phyloP scores from a whole-genome alignment of 257 asterid species.

The Nicotiana benthamiana region DNA sequence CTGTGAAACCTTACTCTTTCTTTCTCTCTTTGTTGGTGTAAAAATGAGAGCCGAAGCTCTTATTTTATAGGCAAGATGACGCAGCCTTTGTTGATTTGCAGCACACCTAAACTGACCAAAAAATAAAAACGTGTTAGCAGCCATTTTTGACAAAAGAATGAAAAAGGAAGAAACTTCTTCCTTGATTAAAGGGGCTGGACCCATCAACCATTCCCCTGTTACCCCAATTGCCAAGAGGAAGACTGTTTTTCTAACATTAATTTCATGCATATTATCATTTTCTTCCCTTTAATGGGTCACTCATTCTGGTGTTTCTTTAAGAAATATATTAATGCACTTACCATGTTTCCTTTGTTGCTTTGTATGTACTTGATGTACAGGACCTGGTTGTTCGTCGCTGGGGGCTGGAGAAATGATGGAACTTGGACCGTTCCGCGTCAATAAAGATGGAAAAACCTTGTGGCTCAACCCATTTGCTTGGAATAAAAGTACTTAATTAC shows the following conservation, averaged over 20 bases:
- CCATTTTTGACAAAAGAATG: too few species aligned
- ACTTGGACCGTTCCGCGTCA: conserved; percentile 14
- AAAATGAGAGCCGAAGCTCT: too few species aligned
- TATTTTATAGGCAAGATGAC: too few species aligned
- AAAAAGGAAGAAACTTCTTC: too few species aligned
- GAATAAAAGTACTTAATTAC: neutral
- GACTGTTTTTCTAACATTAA: neutral
- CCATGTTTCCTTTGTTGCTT: neutral
- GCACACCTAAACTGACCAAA: too few species aligned
- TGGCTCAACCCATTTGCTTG: conserved; percentile 6
- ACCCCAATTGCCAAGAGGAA: neutral
- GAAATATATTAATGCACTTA: neutral
- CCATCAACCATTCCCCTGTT: neutral
- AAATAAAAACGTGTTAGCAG: too few species aligned
- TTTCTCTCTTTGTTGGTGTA: too few species aligned
- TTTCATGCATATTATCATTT: neutral
- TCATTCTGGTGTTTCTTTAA: neutral
- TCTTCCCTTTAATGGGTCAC: neutral
- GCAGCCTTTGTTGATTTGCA: too few species aligned
- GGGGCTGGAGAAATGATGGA: conserved; percentile 15
- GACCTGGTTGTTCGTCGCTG: conserved; percentile 13
- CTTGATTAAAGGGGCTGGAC: too few species aligned
- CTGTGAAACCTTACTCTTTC: too few species aligned
- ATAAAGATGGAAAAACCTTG: conserved; percentile 8
- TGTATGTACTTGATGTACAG: neutral